Percentiles rank a stretch among this genome's conserved stretches.
Evolutionary conservation across 805 yeast species (phyloP).

Genomic region (Monosporozyma siamensis): DNA sequence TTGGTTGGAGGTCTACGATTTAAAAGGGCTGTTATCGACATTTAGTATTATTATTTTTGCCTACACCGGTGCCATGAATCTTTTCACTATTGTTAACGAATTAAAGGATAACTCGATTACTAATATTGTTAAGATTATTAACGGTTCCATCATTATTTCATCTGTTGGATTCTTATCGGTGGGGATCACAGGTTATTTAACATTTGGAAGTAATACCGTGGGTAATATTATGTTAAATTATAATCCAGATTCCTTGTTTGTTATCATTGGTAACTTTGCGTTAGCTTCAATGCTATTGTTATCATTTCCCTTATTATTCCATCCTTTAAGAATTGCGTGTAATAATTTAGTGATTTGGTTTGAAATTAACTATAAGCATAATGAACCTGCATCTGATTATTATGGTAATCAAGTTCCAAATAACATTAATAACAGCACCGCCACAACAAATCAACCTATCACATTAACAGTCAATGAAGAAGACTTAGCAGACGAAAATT

Average conservation of each 20-base stretch:
- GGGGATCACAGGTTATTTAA: slow-evolving; percentile 61
- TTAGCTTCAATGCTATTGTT: slow-evolving; percentile 65
- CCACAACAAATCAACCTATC: slow-evolving; percentile 8
- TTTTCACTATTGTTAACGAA: slow-evolving; percentile 69
- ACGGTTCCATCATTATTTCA: slow-evolving; percentile 43
- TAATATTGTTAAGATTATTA: slow-evolving; percentile 38
- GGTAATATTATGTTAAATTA: slow-evolving; percentile 70
- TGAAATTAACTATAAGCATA: slow-evolving; percentile 12
- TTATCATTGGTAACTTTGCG: slow-evolving; percentile 48
- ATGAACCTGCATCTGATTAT: neutral
- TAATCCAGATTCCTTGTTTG: slow-evolving; percentile 40
- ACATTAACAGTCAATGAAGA: slow-evolving; percentile 9
- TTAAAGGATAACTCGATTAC: slow-evolving; percentile 43
- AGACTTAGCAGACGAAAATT: slow-evolving; percentile 7
- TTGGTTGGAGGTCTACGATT: slow-evolving; percentile 35
- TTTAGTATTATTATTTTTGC: slow-evolving; percentile 73
- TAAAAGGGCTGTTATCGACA: slow-evolving; percentile 44
- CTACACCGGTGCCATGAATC: slow-evolving; percentile 73
- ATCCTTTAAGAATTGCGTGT: slow-evolving; percentile 67
- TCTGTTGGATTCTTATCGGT: slow-evolving; percentile 50
- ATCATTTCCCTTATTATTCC: slow-evolving; percentile 71
- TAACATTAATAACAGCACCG: neutral
- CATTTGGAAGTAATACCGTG: slow-evolving; percentile 54
- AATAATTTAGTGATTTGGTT: slow-evolving; percentile 55
- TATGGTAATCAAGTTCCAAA: neutral